phyloP scores from a whole-genome alignment of 176 grass and related monocot species.

The Bonia amplexicaulis region DNA sequence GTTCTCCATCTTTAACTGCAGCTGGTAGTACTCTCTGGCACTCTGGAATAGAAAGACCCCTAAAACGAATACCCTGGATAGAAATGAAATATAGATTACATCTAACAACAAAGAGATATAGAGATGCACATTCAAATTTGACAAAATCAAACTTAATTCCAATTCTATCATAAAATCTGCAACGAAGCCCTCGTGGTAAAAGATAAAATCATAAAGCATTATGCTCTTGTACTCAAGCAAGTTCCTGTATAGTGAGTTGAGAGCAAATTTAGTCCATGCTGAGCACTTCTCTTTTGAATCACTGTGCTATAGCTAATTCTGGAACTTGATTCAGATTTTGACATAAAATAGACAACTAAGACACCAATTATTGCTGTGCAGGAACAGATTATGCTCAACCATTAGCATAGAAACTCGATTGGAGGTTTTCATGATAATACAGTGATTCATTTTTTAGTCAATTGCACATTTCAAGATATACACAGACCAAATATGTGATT shows the following conservation, averaged over 20 bases:
- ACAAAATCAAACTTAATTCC: conserved; percentile 1
- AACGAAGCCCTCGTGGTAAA: neutral
- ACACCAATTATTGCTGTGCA: neutral
- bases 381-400: neutral
- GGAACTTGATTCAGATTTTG: neutral
- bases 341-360: neutral
- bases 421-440: neutral
- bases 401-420: neutral
- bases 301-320: neutral
- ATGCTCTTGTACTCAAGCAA: neutral
- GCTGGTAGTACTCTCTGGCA: conserved; percentile 81
- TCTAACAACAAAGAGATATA: neutral
- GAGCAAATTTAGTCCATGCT: neutral
- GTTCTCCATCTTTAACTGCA: conserved; percentile 71
- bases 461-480: neutral
- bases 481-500: neutral
- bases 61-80: conserved; percentile 93
- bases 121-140: neutral
- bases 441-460: neutral
- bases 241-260: neutral
- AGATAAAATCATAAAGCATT: neutral
- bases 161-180: neutral
- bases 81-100: neutral
- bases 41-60: conserved; percentile 93
- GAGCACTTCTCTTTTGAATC: neutral